Evolutionary conservation across 176 grass and related monocot genomes (phyloP).

Genomic region (Zea luxurians): DNA sequence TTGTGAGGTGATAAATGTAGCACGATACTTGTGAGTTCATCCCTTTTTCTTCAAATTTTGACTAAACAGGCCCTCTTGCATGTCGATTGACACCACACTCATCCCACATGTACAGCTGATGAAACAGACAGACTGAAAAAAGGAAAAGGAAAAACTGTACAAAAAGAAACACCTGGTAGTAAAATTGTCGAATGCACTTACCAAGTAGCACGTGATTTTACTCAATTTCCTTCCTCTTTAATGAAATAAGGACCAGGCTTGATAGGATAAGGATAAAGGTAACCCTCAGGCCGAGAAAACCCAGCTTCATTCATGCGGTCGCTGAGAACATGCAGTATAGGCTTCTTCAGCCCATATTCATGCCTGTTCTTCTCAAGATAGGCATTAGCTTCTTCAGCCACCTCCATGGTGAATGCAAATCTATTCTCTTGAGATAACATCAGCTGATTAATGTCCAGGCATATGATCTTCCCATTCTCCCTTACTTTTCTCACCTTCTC

Average conservation of each 20-base stretch:
- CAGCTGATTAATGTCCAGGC: constrained; percentile 75
- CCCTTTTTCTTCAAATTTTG: constrained; percentile 17
- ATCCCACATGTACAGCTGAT: constrained; percentile 11
- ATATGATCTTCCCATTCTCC: constrained; percentile 71
- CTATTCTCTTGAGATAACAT: constrained; percentile 79
- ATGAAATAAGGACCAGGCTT: constrained; percentile 74
- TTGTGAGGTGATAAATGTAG: constrained; percentile 28
- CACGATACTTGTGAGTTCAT: constrained; percentile 14
- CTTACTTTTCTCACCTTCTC: constrained; percentile 74
- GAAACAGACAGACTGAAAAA: constrained; percentile 33
- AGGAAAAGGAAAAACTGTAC: neutral
- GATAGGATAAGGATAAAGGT: constrained; percentile 71
- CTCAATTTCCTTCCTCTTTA: constrained; percentile 56
- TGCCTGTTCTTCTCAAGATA: constrained; percentile 75
- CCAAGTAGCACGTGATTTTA: constrained; percentile 16
- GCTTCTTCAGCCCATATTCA: constrained; percentile 80
- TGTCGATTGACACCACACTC: constrained; percentile 23
- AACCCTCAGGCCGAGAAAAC: constrained; percentile 68
- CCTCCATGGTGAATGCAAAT: constrained; percentile 74
- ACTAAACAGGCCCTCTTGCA: constrained; percentile 13
- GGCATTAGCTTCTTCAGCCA: constrained; percentile 71
- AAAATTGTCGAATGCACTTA: constrained; percentile 33
- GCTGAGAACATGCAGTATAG: constrained; percentile 75
- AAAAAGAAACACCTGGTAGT: neutral
- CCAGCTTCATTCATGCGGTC: constrained; percentile 85